phyloP scores from a whole-genome alignment of 495 filamentous ascomycete species.

The Friedmanniomyces endolithicus region DNA sequence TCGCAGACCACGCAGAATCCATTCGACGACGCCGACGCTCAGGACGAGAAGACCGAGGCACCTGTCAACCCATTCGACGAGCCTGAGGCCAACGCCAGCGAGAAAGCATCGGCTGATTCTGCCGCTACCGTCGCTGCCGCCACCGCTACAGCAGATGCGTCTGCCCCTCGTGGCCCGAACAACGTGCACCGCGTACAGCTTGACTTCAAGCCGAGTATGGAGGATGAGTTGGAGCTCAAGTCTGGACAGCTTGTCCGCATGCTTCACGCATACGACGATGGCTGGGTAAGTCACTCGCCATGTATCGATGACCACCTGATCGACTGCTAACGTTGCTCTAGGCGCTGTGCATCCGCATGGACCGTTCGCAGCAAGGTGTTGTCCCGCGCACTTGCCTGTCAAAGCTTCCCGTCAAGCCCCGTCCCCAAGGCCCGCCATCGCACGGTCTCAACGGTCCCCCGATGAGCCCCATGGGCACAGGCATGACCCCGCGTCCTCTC shows the following conservation, averaged over 20 bases:
- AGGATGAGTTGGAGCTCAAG: constrained; percentile 72
- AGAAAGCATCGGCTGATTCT: constrained; percentile 37
- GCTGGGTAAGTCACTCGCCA: constrained; percentile 69
- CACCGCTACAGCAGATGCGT: constrained; percentile 30
- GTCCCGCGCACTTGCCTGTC: constrained; percentile 89
- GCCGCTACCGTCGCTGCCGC: constrained; percentile 39
- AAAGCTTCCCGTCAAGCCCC: constrained; percentile 80
- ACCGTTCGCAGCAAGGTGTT: constrained; percentile 84
- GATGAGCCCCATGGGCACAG: constrained; percentile 3
- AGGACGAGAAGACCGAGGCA: constrained; percentile 10
- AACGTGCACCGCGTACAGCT: constrained; percentile 75
- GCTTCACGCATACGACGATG: constrained; percentile 94
- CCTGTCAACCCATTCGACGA: constrained; percentile 19
- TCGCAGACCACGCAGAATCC: constrained; percentile 32
- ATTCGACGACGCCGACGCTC: constrained; percentile 25
- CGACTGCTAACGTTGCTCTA: constrained; percentile 36
- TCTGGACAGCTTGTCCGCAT: constrained; percentile 75
- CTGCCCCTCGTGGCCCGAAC: constrained; percentile 22
- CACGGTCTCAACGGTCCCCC: constrained; percentile 37
- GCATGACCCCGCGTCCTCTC: constrained; percentile 13
- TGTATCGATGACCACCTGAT: background rate
- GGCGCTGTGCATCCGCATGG: constrained; percentile 83
- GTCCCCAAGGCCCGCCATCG: constrained; percentile 32
- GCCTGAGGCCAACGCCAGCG: constrained; percentile 8
- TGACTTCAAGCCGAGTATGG: constrained; percentile 86